These are phyloP conservation scores for Aegle marmelos DNA, from an alignment of 345 rosid species.

Conservation along the genomic window DNA sequence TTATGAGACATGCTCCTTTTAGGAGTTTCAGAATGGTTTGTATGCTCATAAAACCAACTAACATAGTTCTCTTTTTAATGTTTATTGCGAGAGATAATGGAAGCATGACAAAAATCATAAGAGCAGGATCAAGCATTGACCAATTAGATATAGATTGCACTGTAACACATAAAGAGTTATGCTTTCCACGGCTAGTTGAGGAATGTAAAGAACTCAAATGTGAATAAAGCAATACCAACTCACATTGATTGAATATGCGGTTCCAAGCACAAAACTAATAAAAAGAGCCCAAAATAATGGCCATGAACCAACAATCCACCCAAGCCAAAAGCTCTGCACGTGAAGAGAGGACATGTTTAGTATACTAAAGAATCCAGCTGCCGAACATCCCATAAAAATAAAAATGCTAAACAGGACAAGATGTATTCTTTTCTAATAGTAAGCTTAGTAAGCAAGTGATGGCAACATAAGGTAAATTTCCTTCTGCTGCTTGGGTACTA, in stretches of 20 bases:
- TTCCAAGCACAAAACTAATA: slow-evolving; percentile 86
- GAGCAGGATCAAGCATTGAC: neutral
- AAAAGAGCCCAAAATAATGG: slow-evolving; percentile 96
- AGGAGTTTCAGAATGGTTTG: neutral
- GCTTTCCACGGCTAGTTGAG: neutral
- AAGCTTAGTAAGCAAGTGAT: neutral
- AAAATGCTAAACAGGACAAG: neutral
- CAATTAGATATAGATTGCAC: neutral
- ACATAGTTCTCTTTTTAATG: neutral
- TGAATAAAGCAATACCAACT: slow-evolving; percentile 26
- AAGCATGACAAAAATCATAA: neutral
- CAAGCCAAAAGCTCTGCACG: slow-evolving; percentile 85
- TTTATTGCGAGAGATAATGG: neutral
- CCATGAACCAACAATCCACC: slow-evolving; percentile 88
- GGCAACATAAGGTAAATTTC: neutral
- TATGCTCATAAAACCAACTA: neutral
- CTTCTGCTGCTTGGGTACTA: neutral
- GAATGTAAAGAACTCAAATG: neutral
- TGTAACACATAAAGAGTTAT: neutral
- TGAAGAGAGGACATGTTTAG: slow-evolving; percentile 2
- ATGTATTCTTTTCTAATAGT: neutral
- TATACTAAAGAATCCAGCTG: slow-evolving; percentile 9
- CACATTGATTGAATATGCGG: slow-evolving; percentile 93
- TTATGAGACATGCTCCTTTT: neutral
- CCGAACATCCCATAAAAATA: neutral